Evolutionary conservation across 1,284 basidiomycete species (phyloP), one percentile per base, ranked within the genome.

Genomic region (Calocybe gambosa): DNA sequence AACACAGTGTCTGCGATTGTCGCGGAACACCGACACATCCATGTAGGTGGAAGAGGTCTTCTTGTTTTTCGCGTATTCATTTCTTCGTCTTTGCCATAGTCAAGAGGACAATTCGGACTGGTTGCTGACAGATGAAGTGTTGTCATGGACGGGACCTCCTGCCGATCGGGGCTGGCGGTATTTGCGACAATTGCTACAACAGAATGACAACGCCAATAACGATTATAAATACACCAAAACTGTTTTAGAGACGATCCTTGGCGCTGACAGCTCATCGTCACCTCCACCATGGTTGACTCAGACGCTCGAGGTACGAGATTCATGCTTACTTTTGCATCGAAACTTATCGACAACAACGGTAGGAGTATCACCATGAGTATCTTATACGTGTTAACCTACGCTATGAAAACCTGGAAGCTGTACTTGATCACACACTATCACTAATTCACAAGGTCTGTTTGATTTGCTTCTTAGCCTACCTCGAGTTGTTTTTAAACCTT

Each of bases 91-190:
- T 45, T 44, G 43, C 35, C 45, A 41, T 58, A 87, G 82, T 49
- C 79, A 81, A 62, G 74, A 80, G 55, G 77, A 81, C 50, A 75
- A 76, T 2, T 80, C 79, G 1, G 80, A 86, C 50, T 94, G 91
- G 90, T 71, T 95, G 23, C 73, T 89, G 29, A 81, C 81, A 12
- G 90, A 93, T 56, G 81, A 85, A 43, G 80, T 88, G 5, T 75
- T 82, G 1, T 85, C 87, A 1, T 95, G 94, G 84, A 74, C 84
- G 31, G 93, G 93, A 0, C 78, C 85, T 0, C 74, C 84, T 20
- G 75, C 83, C 15, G 85, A 91, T 50, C 79, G 89, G 49, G 93
- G 87, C 1, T 93, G 93, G 89, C 75, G 87, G 57, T 94, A 93
- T 62, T 75, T 99, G 40, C 85, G 89, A 51, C 74, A 84, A 54